Conservation (phyloP, 2,329 filamentous ascomycete species). For the Cladosporium cucumerinum region DNA sequence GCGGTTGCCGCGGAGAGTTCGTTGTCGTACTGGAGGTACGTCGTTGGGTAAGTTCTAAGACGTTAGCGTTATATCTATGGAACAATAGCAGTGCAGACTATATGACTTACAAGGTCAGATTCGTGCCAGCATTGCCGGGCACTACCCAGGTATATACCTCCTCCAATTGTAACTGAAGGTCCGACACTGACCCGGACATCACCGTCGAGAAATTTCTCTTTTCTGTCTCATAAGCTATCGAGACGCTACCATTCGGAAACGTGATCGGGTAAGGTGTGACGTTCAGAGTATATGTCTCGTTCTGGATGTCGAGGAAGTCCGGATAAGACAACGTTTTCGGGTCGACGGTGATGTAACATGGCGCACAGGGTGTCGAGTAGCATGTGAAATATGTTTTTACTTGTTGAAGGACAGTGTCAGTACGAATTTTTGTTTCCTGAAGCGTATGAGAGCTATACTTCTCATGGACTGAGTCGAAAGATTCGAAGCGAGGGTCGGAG, state of each 20-base stretch:
- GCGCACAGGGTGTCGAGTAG: slow-evolving; percentile 3
- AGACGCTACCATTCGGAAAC: neutral
- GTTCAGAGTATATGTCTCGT: neutral
- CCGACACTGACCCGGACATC: neutral
- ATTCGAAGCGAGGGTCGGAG: neutral
- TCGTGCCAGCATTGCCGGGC: neutral
- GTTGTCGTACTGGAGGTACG: neutral
- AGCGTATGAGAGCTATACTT: neutral
- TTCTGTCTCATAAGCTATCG: neutral
- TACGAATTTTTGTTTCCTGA: neutral
- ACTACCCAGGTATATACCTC: neutral
- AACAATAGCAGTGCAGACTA: neutral
- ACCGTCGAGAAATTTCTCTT: neutral
- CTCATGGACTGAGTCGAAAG: neutral
- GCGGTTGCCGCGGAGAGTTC: neutral
- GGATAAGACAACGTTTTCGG: neutral
- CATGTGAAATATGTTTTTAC: neutral
- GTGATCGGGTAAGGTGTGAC: neutral
- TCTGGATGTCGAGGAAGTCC: neutral
- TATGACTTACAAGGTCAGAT: neutral
- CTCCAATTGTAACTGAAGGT: neutral
- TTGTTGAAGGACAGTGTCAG: neutral
- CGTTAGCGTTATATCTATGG: neutral
- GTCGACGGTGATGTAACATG: slow-evolving; percentile 5
- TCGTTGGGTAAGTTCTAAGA: slow-evolving; percentile 3